Base-by-base conservation (phyloP, 495 filamentous ascomycete species). In the Lepraria neglecta region DNA sequence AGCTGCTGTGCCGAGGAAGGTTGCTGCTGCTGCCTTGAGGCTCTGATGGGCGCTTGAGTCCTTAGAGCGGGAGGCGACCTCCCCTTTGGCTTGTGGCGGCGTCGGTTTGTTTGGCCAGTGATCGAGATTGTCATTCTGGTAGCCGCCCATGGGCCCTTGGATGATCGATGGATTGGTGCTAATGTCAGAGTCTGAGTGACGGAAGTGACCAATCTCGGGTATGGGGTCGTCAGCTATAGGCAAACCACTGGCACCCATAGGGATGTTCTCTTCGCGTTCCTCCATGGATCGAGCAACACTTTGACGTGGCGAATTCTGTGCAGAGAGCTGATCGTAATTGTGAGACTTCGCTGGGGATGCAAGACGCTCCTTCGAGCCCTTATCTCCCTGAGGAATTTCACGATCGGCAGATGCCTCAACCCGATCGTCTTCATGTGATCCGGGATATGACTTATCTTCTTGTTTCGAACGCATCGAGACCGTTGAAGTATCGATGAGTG, bases 111-210 rank as follows among this genome's bases (percentile, higher is more conserved):
- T 78, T 1, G 73, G 74, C 82, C 82, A 85, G 53, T 81, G 77
- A 54, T 81, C 77, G 35, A 71, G 74, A 55, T 68, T 76, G 33
- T 71, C 75, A 53, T 77, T 75, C 48, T 75, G 70, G 35, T 71
- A 68, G 38, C 81, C 82, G 54, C 78, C 83, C 66, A 84, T 80
- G 7, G 87, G 85, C 3, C 87, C 87, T 62, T 86, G 79, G 43
- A 90, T 87, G 62, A 86, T 81, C 1, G 88, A 90, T 27, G 88
- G 88, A 68, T 91, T 91, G 55, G 88, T 92, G 58, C 78, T 85
- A 30, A 90, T 80, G 51, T 91, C 88, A 2, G 84, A 87, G 52
- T 86, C 85, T 14, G 87, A 83, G 33, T 74, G 66, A 14, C 69
- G 47, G 50, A 79, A 76, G 64, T 80, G 79, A 7, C 83, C 84